Percentiles rank a stretch among this genome's conserved stretches.
Evolutionary conservation across 345 rosid genomes (phyloP).

Genomic region (Arabidopsis arenosa): DNA sequence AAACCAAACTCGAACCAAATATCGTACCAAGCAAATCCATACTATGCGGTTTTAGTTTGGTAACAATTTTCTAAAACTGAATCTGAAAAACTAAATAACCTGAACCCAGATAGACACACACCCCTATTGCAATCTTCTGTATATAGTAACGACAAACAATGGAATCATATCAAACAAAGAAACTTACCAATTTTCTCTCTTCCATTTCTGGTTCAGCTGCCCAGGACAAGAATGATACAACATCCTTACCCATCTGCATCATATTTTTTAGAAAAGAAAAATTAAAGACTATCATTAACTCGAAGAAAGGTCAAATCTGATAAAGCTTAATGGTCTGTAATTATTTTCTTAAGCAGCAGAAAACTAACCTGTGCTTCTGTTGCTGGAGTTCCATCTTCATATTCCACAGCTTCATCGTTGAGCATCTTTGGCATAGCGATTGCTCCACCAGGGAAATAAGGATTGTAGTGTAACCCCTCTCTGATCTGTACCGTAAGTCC

Average conservation of each 20-base stretch:
- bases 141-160: not conserved
- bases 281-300: not conserved
- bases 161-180: constrained; percentile 8
- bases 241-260: constrained; percentile 97
- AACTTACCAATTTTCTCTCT: constrained; percentile 85
- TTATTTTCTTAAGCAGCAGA: not conserved
- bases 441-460: constrained; percentile 97
- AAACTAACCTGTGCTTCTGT: constrained; percentile 88
- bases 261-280: not conserved
- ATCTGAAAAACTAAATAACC: not conserved
- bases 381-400: constrained; percentile 94
- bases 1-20: not conserved
- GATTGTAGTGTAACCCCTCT: constrained; percentile 94
- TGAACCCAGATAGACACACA: not conserved
- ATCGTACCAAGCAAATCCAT: not conserved
- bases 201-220: constrained; percentile 99
- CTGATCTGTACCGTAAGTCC: constrained; percentile 60
- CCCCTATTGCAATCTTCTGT: constrained; percentile 1
- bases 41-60: not conserved
- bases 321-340: not conserved
- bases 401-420: constrained; percentile 92
- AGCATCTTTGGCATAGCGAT: constrained; percentile 99
- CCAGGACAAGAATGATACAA: constrained; percentile 87
- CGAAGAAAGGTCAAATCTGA: not conserved
- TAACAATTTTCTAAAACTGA: not conserved